Base-by-base conservation (phyloP, 108 stramenopile genomes). In the Mediolabrus comicus region DNA sequence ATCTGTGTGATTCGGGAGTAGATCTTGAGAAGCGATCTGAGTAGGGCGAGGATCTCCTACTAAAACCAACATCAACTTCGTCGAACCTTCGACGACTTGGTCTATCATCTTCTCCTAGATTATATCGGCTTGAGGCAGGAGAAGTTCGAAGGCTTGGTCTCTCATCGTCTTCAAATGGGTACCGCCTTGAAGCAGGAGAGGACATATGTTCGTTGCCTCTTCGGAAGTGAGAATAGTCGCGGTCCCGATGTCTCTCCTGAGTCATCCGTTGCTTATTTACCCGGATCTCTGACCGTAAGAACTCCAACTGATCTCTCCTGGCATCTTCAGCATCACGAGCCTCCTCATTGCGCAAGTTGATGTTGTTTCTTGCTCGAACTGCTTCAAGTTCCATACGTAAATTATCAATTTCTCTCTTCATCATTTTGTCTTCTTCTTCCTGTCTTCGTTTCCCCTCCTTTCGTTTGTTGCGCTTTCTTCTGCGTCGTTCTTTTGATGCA, bases 401-500 rank as follows among this genome's bases (percentile, higher is more conserved):
- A 4, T 9, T 14, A 4, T 60, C 73, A 14, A 51, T 55, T 61
- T 74, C 56, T 22, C 9, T 29, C 31, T 24, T 46, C 36, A 57
- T 72, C 33, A 9, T 51, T 14, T 71, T 28, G 19, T 71, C 63
- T 39, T 64, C 39, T 7, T 16, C 35, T 33, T 11, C 16, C 36
- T 62, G 27, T 62, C 10, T 13, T 62, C 52, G 38, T 33, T 14
- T 39, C 55, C 31, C 19, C 13, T 55, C 51, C 25, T 22, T 35
- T 2, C 53, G 53, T 16, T 53, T 63, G 34, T 12, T 26, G 22
- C 35, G 38, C 69, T 16, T 26, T 16, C 62, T 62, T 64, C 62
- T 53, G 16, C 34, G 52, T 56, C 53, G 62, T 7, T 13, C 52
- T 41, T 32, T 69, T 46, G 25, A 77, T 64, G n/a, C n/a, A n/a